phyloP scores from a whole-genome alignment of 2,329 filamentous ascomycete species.

The Kalaharituber pfeilii region DNA sequence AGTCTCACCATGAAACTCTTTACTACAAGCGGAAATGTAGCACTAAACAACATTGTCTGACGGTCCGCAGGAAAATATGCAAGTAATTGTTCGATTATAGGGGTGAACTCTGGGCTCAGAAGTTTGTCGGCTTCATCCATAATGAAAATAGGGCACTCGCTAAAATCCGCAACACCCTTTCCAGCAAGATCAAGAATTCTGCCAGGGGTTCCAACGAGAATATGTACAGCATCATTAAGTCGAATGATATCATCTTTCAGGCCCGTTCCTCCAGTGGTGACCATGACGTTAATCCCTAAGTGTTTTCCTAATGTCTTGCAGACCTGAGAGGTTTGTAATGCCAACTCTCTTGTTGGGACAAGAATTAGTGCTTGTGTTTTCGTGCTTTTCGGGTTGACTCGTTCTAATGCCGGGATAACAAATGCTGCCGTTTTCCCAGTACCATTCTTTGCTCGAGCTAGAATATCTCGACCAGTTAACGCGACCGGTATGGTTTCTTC shows the following conservation, averaged over 20 bases:
- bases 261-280: conserved; percentile 89
- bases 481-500: conserved; percentile 98
- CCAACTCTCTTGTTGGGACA: conserved; percentile 89
- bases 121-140: conserved; percentile 99
- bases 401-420: conserved; percentile 84
- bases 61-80: conserved; percentile 93
- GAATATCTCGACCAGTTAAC: conserved; percentile 81
- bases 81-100: conserved; percentile 88
- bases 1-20: conserved; percentile 57
- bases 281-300: conserved; percentile 95
- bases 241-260: conserved; percentile 94
- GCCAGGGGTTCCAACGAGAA: conserved; percentile 92
- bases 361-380: conserved; percentile 95
- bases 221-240: conserved; percentile 83
- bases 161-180: conserved; percentile 90
- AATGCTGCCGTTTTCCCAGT: conserved; percentile 98
- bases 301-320: conserved; percentile 98
- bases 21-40: conserved; percentile 91
- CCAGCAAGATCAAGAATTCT: conserved; percentile 90
- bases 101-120: conserved; percentile 88
- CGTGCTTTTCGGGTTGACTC: conserved; percentile 87
- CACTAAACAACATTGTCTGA: conserved; percentile 98
- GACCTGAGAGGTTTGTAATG: conserved; percentile 95
- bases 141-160: conserved; percentile 92
- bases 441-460: conserved; percentile 94